These are phyloP conservation scores for Trifolium subterraneum DNA, from an alignment of 306 rosid genomes.

Conservation along the genomic window DNA sequence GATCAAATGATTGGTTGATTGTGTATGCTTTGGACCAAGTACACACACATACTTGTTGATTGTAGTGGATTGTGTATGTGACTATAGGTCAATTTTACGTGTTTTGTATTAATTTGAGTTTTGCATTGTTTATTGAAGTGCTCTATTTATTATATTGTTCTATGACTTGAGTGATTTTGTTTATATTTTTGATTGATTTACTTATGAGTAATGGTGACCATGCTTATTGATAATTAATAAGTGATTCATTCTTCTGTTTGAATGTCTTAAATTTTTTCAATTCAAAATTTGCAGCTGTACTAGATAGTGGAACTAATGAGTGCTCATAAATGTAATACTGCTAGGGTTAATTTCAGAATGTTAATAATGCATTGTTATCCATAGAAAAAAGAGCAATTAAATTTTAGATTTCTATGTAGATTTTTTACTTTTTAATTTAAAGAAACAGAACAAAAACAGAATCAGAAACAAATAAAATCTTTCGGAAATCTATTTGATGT, in stretches of 20 bases:
- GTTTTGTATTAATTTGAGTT: not conserved
- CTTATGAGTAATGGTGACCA: conserved; percentile 16
- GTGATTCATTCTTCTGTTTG: conserved; percentile 31
- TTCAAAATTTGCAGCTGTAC: conserved; percentile 21
- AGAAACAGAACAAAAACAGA: not conserved
- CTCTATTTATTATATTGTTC: conserved; percentile 3
- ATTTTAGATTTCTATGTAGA: not conserved
- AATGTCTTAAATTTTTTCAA: conserved; percentile 15
- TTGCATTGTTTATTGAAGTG: not conserved
- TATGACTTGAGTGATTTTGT: not conserved
- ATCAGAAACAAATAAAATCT: not conserved
- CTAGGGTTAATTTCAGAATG: conserved; percentile 21
- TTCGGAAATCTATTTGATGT: conserved; percentile 14
- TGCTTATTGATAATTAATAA: conserved; percentile 19
- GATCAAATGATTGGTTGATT: not conserved
- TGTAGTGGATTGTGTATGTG: not conserved
- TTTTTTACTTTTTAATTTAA: not conserved
- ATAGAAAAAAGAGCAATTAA: not conserved
- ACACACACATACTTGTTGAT: not conserved
- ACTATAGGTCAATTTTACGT: not conserved
- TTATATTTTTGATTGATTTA: conserved; percentile 4
- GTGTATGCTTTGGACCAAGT: not conserved
- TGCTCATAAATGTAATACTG: conserved; percentile 30
- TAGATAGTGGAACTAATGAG: conserved; percentile 18
- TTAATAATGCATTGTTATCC: conserved; percentile 1